A percentile compares a stretch with the other conserved stretches of the same genome.
Evolutionary conservation across 2,329 filamentous ascomycete genomes (phyloP).

Genomic region (Aspergillus sp.): DNA sequence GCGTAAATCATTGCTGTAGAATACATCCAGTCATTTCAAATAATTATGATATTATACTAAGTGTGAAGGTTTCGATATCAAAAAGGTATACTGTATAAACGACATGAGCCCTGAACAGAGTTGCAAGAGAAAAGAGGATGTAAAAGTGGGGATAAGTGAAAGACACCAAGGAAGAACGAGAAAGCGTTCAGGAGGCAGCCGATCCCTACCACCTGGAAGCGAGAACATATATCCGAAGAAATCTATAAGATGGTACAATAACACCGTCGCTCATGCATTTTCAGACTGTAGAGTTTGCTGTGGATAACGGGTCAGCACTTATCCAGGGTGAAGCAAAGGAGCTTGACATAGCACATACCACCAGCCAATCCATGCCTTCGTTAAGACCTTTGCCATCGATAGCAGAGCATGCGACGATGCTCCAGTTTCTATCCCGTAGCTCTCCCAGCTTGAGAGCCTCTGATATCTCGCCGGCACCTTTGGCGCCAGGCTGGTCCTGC

Average conservation of each 20-base stretch:
- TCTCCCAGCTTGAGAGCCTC: conserved; percentile 89
- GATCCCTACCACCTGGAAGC: conserved; percentile 19
- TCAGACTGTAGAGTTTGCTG: conserved; percentile 49
- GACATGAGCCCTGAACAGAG: conserved; percentile 34
- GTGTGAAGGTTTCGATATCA: conserved; percentile 21
- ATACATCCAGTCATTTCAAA: conserved; percentile 16
- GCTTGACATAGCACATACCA: conserved; percentile 59
- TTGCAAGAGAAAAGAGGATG: conserved; percentile 19
- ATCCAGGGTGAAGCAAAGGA: background rate
- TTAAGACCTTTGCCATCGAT: conserved; percentile 93
- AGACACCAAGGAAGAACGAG: conserved; percentile 21
- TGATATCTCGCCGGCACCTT: conserved; percentile 94
- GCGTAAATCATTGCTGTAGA: background rate
- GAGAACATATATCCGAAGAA: conserved; percentile 32
- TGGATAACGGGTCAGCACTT: conserved; percentile 17
- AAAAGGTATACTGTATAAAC: conserved; percentile 38
- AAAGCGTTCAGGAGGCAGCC: conserved; percentile 6
- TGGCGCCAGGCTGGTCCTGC: conserved; percentile 95
- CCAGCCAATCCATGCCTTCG: conserved; percentile 99
- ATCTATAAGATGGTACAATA: conserved; percentile 34
- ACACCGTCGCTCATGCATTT: conserved; percentile 42
- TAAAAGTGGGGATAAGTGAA: conserved; percentile 6
- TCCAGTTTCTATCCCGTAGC: conserved; percentile 96
- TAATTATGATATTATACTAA: conserved; percentile 40
- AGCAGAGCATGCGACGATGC: conserved; percentile 95